Base-by-base conservation (phyloP, 257 asterid genomes). In the Ilex asprella region DNA sequence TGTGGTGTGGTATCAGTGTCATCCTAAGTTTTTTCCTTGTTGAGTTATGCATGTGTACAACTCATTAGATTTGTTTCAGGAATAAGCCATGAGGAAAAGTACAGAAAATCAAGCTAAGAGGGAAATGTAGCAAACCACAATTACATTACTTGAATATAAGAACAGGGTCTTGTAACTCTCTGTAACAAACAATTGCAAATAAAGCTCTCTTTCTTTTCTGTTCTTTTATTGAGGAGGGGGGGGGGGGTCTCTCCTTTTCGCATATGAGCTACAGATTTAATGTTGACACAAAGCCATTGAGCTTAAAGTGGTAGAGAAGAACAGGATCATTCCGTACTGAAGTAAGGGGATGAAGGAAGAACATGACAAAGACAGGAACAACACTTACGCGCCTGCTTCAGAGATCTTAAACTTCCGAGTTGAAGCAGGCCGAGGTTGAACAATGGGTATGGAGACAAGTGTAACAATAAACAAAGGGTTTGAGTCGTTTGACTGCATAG, bases 361-460 rank as follows among this genome's bases (percentile, higher is more conserved):
- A 35, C 5, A 35, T 3, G 13, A 49, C 2, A 49, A 49, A 49
- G 54, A 15, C n/a, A 49, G 16, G 16, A 49, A 49, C 54, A 77
- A 66, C 81, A 32, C 84, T 77, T 75, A 82, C 46, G 73, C 35
- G 59, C 75, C 73, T 39, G 75, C 71, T 70, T 52, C 64, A 30
- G 46, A 30, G 58, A 62, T 62, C 67, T 64, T 5, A 64, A 66
- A 75, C 55, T 61, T 60, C 53, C 32, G 55, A 65, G 56, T 63
- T 70, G 81, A 64, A 70, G 68, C 72, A 69, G 84, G 87, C 82
- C 67, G 76, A 72, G 81, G 88, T 82, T 75, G 84, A 70, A 67
- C 75, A 47, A 63, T 67, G 70, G 47, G 57, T 51, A 10, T 12
- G 12, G 12, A 27, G 54, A 56, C 31, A 43, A 54, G 30, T 10